Evolutionary conservation across 1,139 yeast genomes (phyloP), one percentile per base, ranked within the genome.

Genomic region (Candida mesenterica): DNA sequence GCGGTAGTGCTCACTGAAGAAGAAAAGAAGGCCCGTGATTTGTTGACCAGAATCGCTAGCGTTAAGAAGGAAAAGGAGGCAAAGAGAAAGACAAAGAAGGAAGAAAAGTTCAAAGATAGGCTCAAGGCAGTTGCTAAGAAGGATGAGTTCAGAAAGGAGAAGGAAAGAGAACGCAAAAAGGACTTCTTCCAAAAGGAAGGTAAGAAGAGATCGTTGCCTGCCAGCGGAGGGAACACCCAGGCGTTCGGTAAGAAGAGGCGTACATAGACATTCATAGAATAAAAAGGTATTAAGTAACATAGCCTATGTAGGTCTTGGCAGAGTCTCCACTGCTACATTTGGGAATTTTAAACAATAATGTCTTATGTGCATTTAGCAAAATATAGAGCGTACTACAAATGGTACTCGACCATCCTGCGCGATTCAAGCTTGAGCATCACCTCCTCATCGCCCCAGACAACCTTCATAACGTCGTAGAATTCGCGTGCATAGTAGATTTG

Each of bases 1-100:
- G 98, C 98, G 1, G 97, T 92, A 38, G 94, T 90, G 3, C 68
- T 90, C 34, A 86, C 83, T 30, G 96, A 94, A 17, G 97, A 89
- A 41, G 97, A 90, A 59, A 88, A 87, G 81, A 86, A 87, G 67
- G 92, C 95, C 15, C 77, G 97, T 49, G 84, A 88, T 28, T 75
- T 92, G 62, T 77, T 92, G 75, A 94, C 84, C 59, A 87, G 87
- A 64, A 81, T 92, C 37, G 77, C 85, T 48, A 87, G 97, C 0
- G 68, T 94, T 36, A 78, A 87, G 50, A 86, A 82, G 52, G 95
- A 85, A 40, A 92, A 92, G 67, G 96, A 87, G 26, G 75, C 79
- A 33, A 89, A 85, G 77, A 78, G 83, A 46, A 75, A 68, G 50
- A 69, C 76, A 23, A 89, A 88, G 68, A 88, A 88, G 62, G 76